These are phyloP conservation scores for Phialocephala sp. DNA, from an alignment of 2,329 filamentous ascomycete species.

Conservation along the genomic window DNA sequence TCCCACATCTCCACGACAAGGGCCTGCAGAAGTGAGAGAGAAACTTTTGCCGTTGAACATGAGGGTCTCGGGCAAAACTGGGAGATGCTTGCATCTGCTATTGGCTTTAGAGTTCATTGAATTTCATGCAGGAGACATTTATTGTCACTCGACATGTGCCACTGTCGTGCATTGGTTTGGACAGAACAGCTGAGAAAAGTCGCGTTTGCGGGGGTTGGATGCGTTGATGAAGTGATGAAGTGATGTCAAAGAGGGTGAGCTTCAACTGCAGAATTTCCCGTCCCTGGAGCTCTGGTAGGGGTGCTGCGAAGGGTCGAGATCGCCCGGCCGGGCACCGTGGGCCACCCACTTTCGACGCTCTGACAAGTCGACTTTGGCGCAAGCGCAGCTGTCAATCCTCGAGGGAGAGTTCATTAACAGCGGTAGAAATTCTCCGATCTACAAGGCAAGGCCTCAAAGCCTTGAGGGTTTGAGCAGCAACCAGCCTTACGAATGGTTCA, in stretches of 20 bases:
- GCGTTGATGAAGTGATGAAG: constrained; percentile 5
- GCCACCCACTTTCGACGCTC: constrained; percentile 26
- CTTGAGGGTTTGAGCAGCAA: constrained; percentile 34
- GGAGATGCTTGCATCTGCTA: not conserved
- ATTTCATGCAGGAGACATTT: constrained; percentile 17
- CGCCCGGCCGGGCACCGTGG: constrained; percentile 33
- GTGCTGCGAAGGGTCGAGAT: constrained; percentile 30
- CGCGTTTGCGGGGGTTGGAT: not conserved
- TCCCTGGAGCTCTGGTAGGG: constrained; percentile 16
- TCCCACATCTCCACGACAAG: constrained; percentile 15
- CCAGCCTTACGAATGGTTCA: constrained; percentile 40
- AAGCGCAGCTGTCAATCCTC: constrained; percentile 31
- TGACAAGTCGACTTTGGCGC: constrained; percentile 32
- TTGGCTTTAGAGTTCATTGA: not conserved
- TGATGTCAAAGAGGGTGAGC: not conserved
- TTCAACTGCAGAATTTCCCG: constrained; percentile 5
- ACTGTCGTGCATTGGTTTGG: constrained; percentile 19
- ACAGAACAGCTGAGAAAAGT: constrained; percentile 10
- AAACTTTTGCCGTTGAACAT: constrained; percentile 29
- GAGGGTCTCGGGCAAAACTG: constrained; percentile 6
- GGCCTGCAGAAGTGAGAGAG: constrained; percentile 17
- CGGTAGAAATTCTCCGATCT: constrained; percentile 38
- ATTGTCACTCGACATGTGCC: constrained; percentile 22
- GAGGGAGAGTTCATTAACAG: constrained; percentile 26
- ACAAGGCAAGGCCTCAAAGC: constrained; percentile 32